phyloP scores from a whole-genome alignment of 2,329 filamentous ascomycete species.

The Amylocarpus encephaloides region DNA sequence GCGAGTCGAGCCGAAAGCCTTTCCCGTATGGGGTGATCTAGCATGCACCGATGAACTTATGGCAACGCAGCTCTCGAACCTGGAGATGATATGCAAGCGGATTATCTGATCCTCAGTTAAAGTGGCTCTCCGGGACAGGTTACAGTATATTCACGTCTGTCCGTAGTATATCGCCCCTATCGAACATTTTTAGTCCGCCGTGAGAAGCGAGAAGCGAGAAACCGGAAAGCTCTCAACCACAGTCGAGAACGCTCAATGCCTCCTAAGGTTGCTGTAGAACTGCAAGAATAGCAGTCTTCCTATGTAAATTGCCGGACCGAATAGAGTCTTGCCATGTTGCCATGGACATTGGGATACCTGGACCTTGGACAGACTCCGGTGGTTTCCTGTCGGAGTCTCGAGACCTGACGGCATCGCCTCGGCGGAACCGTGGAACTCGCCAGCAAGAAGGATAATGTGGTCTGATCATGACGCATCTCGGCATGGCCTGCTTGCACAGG shows the following conservation, averaged over 20 bases:
- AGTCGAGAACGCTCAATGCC: too few species aligned
- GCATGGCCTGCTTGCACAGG: background rate
- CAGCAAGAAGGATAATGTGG: conserved; percentile 3
- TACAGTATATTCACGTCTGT: background rate
- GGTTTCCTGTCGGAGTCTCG: background rate
- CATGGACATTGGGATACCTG: too few species aligned
- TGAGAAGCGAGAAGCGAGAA: too few species aligned
- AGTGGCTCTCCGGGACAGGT: background rate
- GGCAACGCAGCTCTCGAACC: conserved; percentile 1
- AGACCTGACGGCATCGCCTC: background rate
- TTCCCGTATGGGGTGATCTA: conserved; percentile 11
- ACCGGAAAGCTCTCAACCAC: too few species aligned
- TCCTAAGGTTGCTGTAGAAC: too few species aligned
- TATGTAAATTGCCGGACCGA: too few species aligned
- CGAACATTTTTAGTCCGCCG: too few species aligned
- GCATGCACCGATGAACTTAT: conserved; percentile 8
- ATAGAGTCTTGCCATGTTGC: too few species aligned
- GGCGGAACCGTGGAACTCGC: background rate
- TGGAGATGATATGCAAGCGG: background rate
- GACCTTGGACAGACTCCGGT: background rate
- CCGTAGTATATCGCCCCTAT: background rate
- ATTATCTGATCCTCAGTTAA: background rate
- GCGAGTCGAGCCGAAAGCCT: conserved; percentile 4
- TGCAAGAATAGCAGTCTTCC: too few species aligned
- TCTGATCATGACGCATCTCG: conserved; percentile 8